Percentiles rank a stretch among this genome's conserved stretches.
phyloP scores from a whole-genome alignment of 2,329 filamentous ascomycete species.

The Graphilbum fragrans region DNA sequence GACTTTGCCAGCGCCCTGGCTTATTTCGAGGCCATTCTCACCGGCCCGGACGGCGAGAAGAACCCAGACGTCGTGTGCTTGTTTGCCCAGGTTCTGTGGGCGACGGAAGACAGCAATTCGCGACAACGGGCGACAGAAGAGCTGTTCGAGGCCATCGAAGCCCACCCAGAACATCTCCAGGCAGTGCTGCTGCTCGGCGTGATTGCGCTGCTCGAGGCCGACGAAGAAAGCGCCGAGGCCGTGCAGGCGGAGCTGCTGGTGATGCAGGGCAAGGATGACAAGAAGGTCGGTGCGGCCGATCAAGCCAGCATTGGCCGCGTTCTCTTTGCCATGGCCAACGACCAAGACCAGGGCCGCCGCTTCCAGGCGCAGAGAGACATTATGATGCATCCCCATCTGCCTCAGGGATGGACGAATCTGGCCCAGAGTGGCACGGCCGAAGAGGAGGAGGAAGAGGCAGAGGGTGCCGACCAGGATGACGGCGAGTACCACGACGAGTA shows the following conservation, averaged over 20 bases:
- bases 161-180: constrained; percentile 61
- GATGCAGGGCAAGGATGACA: constrained; percentile 53
- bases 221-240: constrained; percentile 67
- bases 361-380: constrained; percentile 60
- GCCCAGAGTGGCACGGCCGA: constrained; percentile 28
- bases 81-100: constrained; percentile 87
- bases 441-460: constrained; percentile 29
- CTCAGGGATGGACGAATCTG: constrained; percentile 71
- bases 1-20: constrained; percentile 57
- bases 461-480: constrained; percentile 4
- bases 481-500: constrained; percentile 28
- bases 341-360: constrained; percentile 32
- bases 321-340: constrained; percentile 55
- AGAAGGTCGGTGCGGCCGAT: constrained; percentile 41
- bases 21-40: constrained; percentile 70
- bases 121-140: constrained; percentile 65
- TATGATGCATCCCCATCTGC: constrained; percentile 67
- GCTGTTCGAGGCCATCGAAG: constrained; percentile 70
- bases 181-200: constrained; percentile 73
- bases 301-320: constrained; percentile 62
- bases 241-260: constrained; percentile 65
- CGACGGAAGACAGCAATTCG: constrained; percentile 64
- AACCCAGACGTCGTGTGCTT: constrained; percentile 80
- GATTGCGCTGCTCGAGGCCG: constrained; percentile 70
- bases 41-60: constrained; percentile 56